phyloP scores from a whole-genome alignment of 2,329 filamentous ascomycete species.

The Fusarium equiseti region DNA sequence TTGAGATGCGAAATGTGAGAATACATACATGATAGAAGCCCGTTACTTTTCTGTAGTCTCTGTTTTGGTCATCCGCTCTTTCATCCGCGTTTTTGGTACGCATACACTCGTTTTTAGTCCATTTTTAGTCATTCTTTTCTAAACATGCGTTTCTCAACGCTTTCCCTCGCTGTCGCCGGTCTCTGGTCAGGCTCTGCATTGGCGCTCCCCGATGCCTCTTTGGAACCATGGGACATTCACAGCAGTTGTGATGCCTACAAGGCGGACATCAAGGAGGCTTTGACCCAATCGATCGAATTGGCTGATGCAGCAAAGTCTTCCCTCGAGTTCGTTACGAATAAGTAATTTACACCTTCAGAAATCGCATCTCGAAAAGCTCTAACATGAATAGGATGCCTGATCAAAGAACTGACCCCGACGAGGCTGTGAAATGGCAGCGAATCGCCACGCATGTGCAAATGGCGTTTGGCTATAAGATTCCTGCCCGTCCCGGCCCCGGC shows the following conservation, averaged over 20 bases:
- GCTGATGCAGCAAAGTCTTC: slow-evolving; percentile 11
- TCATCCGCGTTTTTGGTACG: neutral
- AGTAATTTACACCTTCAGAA: too few relatives aligned
- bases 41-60: neutral
- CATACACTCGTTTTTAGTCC: slow-evolving; percentile 17
- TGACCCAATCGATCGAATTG: slow-evolving; percentile 13
- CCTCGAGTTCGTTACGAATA: neutral
- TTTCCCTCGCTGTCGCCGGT: neutral
- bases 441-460: neutral
- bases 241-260: slow-evolving; percentile 14
- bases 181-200: neutral
- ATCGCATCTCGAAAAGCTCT: too few relatives aligned
- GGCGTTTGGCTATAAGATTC: neutral
- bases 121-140: neutral
- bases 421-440: neutral
- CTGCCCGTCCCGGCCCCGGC: neutral
- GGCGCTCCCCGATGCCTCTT: too few relatives aligned
- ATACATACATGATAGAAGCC: slow-evolving; percentile 7
- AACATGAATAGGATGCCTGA: slow-evolving; percentile 7
- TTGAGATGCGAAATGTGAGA: neutral
- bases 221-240: slow-evolving; percentile 13
- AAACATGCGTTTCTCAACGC: neutral
- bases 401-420: neutral
- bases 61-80: slow-evolving; percentile 3
- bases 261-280: slow-evolving; percentile 1